Base-by-base conservation (phyloP, 2,329 filamentous ascomycete species). In the Cladosporium phlei region DNA sequence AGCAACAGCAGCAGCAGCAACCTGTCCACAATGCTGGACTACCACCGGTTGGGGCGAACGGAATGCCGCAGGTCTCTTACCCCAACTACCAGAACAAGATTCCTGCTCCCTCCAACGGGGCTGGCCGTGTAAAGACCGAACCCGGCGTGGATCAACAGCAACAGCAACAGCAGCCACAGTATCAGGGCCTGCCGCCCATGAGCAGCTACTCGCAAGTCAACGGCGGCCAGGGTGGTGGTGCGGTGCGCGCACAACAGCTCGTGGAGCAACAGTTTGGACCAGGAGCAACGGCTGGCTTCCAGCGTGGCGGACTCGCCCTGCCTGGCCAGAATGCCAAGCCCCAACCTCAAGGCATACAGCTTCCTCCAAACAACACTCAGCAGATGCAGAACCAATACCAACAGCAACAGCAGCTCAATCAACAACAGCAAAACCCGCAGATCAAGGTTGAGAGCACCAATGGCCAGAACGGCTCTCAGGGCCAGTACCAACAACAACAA, bases 281-380 rank as follows among this genome's bases (percentile, higher is more conserved):
- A 14, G 69, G 73, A 16, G 72, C 80, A 46, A 83, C 82, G n/a
- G 77, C 76, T 24, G 79, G 82, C 35, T 75, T 85, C 44, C 61
- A 62, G 39, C 69, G 50, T 62, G 67, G 54, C 27, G 61, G 60
- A 16, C 58, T 64, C 17, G 60, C 61, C 16, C 48, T 64, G 25
- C 61, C 61, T 10, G 60, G 58, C 8, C 58, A 62, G 44, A 34
- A 45, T 8, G 42, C 42, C 4, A 45, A 45, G n/a, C 37, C 37
- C 7, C 51, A 51, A 16, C 55, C 60, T 3, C 62, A 53, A 66
- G 68, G 58, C 27, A 51, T 67, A 16, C 66, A 65, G 14, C 55
- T 65, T 10, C 63, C 65, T 8, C 55, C 62, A 37, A 58, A 63
- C 39, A 55, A 55, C 34, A 53, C 52, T 24, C 52, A 54, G 38